These are phyloP conservation scores for Rhodotorula mucilaginosa DNA, from an alignment of 1,284 basidiomycete species.

Conservation along the genomic window DNA sequence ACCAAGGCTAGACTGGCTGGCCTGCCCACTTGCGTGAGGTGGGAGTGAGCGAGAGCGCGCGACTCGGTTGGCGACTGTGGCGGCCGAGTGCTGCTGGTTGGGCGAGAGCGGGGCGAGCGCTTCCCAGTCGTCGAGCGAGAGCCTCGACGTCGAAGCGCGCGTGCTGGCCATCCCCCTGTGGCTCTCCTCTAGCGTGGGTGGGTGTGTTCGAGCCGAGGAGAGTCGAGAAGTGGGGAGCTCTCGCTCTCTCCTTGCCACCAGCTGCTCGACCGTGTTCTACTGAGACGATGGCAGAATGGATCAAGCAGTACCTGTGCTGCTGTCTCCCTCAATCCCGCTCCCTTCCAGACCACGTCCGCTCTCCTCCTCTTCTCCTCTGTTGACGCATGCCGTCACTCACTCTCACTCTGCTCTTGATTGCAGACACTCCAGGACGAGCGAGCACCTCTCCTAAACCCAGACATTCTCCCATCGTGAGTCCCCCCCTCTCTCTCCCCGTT, in stretches of 20 bases:
- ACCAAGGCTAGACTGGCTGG: too few relatives aligned
- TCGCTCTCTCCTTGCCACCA: background rate
- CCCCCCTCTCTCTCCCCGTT: background rate
- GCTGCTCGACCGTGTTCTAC: background rate
- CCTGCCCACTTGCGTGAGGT: constrained; percentile 3
- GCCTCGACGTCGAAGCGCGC: constrained; percentile 27
- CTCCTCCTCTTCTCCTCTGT: background rate
- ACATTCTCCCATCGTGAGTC: constrained; percentile 29
- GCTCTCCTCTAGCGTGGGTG: too few relatives aligned
- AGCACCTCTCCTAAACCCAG: constrained; percentile 25
- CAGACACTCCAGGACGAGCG: background rate
- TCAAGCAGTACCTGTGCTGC: constrained; percentile 21
- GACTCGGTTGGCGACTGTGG: background rate
- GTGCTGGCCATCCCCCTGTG: constrained; percentile 7
- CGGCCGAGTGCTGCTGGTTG: constrained; percentile 7
- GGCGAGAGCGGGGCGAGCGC: constrained; percentile 63
- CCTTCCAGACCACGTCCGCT: background rate
- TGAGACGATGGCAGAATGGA: too few relatives aligned
- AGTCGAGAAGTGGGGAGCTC: background rate
- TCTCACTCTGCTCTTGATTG: too few relatives aligned
- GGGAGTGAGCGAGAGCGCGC: constrained; percentile 8
- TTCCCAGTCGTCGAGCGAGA: constrained; percentile 80
- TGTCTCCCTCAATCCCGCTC: background rate
- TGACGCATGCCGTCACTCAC: background rate
- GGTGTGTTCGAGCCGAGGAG: background rate